Evolutionary conservation across 2,329 filamentous ascomycete genomes (phyloP), one percentile per base, ranked within the genome.

Genomic region (Colletotrichum viniferum): DNA sequence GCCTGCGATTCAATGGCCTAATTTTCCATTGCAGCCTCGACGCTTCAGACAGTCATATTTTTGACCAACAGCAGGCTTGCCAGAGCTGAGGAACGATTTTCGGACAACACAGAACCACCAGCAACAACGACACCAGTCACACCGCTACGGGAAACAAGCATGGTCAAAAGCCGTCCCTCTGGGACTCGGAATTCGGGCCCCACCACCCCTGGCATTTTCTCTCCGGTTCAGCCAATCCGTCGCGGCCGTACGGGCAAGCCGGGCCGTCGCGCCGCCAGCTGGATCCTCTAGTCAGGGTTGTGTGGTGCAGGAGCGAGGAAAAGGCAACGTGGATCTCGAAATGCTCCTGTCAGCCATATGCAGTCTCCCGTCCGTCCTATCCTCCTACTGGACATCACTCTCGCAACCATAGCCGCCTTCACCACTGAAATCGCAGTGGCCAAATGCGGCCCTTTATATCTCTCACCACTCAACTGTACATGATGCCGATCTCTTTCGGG

Each of bases 171-270:
- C 69, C 73, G 18, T 60, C 18, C 21, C 26, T 56, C 63, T 69
- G 73, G 73, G 48, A 76, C 70, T 48, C 70, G 73, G 69, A 69
- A 69, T 34, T 61, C 73, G 63, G 34, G 21, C 69, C 58, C 73
- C 70, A 69, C 60, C 48, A 58, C 58, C 48, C 69, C 63, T 69
- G 64, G 26, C 63, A 69, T 58, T 28, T 56, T 63, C 69, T 60
- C 61, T 21, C 43, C 48, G 56, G 58, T 64, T 36, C n/a, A 76
- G 62, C 74, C 74, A 74, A 76, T 71, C 71, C 64, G 65, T n/a
- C 60, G 52, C 18, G 6, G 14, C 34, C 24, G 16, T 48, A 24
- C 24, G 36, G 74, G 61, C 30, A 26, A 43, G 60, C 43, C 74
- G 74, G 74, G 48, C 74, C 74, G 74, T 21, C 65, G 52, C 43